Evolutionary conservation across 192 early-diverging fungal species (phyloP).

Genomic region (Ambispora gerdemannii): DNA sequence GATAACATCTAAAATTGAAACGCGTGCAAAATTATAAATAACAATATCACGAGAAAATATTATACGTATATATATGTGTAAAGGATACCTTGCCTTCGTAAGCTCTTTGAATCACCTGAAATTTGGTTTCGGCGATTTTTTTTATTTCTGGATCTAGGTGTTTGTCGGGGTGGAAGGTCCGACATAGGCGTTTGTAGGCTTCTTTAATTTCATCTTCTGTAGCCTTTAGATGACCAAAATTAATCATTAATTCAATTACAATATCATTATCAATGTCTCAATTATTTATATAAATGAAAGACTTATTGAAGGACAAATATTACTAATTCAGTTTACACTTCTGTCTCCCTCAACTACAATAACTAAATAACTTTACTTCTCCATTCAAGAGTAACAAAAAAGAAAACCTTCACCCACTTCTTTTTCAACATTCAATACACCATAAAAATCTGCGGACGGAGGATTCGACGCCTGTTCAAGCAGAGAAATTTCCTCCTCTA

Average conservation of each 20-base stretch:
- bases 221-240: constrained; percentile 38
- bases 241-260: neutral
- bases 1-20: neutral
- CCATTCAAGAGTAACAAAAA: constrained; percentile 29
- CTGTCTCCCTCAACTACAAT: neutral
- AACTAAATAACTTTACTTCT: neutral
- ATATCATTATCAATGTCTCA: neutral
- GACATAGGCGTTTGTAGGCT: constrained; percentile 68
- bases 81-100: constrained; percentile 60
- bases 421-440: constrained; percentile 64
- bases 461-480: constrained; percentile 31
- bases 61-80: neutral
- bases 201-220: constrained; percentile 69
- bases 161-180: constrained; percentile 79
- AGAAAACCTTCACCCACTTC: constrained; percentile 38
- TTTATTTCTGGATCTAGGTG: constrained; percentile 58
- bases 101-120: constrained; percentile 73
- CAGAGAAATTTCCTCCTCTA: neutral
- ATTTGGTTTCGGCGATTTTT: constrained; percentile 67
- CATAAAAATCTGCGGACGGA: constrained; percentile 57
- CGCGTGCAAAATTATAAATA: neutral
- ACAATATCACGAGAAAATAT: neutral
- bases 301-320: neutral
- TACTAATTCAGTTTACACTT: neutral
- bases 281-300: neutral